Base-by-base conservation (phyloP, 257 asterid species). In the Przewalskia tangutica region DNA sequence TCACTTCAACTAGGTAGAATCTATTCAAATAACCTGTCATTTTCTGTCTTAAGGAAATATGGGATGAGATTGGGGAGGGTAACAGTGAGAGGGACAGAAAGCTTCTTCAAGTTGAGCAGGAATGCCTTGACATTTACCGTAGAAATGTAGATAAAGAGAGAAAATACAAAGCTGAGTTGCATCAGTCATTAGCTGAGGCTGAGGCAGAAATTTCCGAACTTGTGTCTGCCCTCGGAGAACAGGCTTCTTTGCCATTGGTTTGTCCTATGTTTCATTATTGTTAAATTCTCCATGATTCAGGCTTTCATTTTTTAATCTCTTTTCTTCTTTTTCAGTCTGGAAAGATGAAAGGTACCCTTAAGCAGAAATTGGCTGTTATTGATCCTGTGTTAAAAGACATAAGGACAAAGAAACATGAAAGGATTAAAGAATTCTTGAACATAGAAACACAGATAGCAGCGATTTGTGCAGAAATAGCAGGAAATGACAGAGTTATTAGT, bases 101-200 rank as follows among this genome's bases (percentile, higher is more conserved):
- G 89, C 94, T 93, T 84, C 91, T 90, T 82, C 92, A 90, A 86
- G 86, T 93, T 91, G 97, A 93, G 90, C 96, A 90, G 84, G 96
- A 93, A 85, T 93, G 97, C 84, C 95, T 93, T 14, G 93, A 89
- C 70, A 90, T 91, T 83, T 93, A 91, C 59, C 90, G 92, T 48
- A 86, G 87, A 86, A 90, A 88, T 84, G 96, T 93, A 7, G 97
- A 91, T 71, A 86, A 84, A 42, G 90, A 89, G 85, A 90, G 92
- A 84, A 86, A 90, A 82, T 83, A 84, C 86, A 91, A 90, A 80
- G 88, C 92, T 78, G 95, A 91, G 60, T 84, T 93, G 75, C 91
- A 82, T 54, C 91, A 86, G 86, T 86, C 88, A 46, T 86, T 93
- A 86, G 92, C 88, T 44, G 94, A 89, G 38, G 87, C 87, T 58